Percentiles rank a stretch among this genome's conserved stretches.
phyloP scores from a whole-genome alignment of 2,329 filamentous ascomycete genomes.

The Talaromyces sp. region DNA sequence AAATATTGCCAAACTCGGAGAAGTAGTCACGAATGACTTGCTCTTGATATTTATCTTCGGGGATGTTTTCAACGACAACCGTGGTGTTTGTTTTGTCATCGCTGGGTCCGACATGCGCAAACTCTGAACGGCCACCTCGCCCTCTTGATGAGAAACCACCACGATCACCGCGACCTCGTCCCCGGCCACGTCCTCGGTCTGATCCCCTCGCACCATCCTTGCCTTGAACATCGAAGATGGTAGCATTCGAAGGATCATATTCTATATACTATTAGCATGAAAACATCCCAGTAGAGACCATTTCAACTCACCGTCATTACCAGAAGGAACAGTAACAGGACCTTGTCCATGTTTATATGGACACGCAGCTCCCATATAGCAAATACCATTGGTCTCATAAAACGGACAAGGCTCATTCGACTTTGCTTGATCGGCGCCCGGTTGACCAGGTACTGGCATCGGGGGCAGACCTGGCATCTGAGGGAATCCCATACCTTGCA shows the following conservation, averaged over 20 bases:
- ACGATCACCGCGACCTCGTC: constrained; percentile 43
- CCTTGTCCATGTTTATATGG: constrained; percentile 55
- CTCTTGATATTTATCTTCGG: constrained; percentile 56
- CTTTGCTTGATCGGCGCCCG: constrained; percentile 31
- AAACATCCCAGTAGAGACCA: neutral
- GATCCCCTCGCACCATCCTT: constrained; percentile 22
- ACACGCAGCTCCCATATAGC: constrained; percentile 54
- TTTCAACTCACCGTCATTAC: constrained; percentile 25
- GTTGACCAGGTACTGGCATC: constrained; percentile 35
- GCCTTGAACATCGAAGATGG: constrained; percentile 34
- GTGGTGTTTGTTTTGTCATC: constrained; percentile 53
- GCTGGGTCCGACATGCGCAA: constrained; percentile 53
- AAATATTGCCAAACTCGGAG: constrained; percentile 55
- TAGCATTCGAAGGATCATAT: constrained; percentile 55
- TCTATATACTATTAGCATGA: constrained; percentile 30
- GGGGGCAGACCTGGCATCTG: constrained; percentile 47
- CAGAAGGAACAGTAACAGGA: constrained; percentile 37
- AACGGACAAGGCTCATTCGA: constrained; percentile 50
- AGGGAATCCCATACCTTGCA: constrained; percentile 53
- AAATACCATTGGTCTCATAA: constrained; percentile 59
- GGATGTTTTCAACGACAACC: constrained; percentile 61
- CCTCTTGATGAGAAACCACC: constrained; percentile 40
- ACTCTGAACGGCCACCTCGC: constrained; percentile 47
- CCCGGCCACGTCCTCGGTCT: constrained; percentile 37
- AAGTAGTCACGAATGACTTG: constrained; percentile 56